Evolutionary conservation across 2,329 filamentous ascomycete species (phyloP).

Genomic region (Leptographium radiaticola): DNA sequence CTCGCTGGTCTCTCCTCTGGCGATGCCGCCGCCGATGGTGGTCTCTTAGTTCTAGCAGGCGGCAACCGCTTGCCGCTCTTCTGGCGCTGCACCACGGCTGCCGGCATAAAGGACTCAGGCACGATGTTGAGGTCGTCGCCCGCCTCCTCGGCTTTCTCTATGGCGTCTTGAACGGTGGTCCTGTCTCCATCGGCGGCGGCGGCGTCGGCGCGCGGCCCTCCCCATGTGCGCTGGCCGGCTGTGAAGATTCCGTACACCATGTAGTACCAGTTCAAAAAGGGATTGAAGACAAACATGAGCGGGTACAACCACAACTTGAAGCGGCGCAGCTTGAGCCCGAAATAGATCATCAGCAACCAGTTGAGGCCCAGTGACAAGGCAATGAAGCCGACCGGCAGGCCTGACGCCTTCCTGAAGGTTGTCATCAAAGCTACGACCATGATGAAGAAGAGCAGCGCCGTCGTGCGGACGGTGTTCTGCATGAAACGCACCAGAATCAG

Average conservation of each 20-base stretch:
- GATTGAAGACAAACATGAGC: slow-evolving; percentile 88
- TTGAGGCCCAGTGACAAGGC: slow-evolving; percentile 85
- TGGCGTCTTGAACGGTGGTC: slow-evolving; percentile 71
- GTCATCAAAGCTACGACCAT: slow-evolving; percentile 78
- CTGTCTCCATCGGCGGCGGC: slow-evolving; percentile 59
- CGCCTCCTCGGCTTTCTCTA: slow-evolving; percentile 61
- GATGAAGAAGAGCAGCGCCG: slow-evolving; percentile 86
- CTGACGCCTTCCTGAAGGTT: slow-evolving; percentile 62
- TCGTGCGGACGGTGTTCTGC: slow-evolving; percentile 94
- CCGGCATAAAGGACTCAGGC: slow-evolving; percentile 66
- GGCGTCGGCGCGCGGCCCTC: slow-evolving; percentile 81
- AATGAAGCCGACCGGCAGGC: slow-evolving; percentile 87
- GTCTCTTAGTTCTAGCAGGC: slow-evolving; percentile 8
- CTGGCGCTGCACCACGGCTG: slow-evolving; percentile 27
- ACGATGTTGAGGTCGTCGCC: slow-evolving; percentile 87
- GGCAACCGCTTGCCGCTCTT: slow-evolving; percentile 13
- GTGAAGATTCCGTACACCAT: slow-evolving; percentile 97
- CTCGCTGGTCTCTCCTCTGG: background rate
- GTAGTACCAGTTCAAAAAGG: slow-evolving; percentile 97
- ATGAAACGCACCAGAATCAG: slow-evolving; percentile 79
- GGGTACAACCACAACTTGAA: slow-evolving; percentile 95
- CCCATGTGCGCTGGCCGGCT: slow-evolving; percentile 89
- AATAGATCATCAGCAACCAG: slow-evolving; percentile 93
- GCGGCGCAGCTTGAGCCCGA: slow-evolving; percentile 71
- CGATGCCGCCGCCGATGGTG: background rate